phyloP scores from a whole-genome alignment of 2,329 filamentous ascomycete species.

The Sclerotinia glacialis region DNA sequence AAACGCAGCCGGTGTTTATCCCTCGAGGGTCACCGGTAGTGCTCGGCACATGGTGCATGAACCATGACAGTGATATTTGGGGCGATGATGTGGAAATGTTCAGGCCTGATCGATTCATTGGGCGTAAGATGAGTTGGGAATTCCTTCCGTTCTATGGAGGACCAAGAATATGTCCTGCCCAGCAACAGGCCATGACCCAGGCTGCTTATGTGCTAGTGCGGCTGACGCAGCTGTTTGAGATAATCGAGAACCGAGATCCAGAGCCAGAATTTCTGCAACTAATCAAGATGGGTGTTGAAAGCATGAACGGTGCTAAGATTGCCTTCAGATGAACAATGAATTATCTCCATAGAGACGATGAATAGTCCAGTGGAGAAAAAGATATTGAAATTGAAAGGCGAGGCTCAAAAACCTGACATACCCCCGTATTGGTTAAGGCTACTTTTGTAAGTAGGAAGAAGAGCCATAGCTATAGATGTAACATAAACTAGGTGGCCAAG shows the following conservation, averaged over 20 bases:
- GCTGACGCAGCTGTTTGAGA: conserved; percentile 16
- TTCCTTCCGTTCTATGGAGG: conserved; percentile 73
- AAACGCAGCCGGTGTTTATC: conserved; percentile 33
- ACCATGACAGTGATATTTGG: conserved; percentile 56
- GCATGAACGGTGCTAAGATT: conserved; percentile 7
- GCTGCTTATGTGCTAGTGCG: conserved; percentile 20
- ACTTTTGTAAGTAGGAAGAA: background rate
- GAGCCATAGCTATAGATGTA: background rate
- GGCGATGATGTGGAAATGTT: conserved; percentile 68
- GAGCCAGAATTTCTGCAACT: conserved; percentile 17
- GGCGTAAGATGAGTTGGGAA: conserved; percentile 63
- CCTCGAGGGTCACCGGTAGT: conserved; percentile 28
- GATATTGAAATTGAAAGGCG: background rate
- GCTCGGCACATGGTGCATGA: conserved; percentile 31
- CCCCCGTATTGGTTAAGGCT: background rate
- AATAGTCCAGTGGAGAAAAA: too few relatives aligned
- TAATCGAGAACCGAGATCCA: conserved; percentile 22
- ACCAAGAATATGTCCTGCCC: conserved; percentile 53
- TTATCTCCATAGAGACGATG: too few relatives aligned
- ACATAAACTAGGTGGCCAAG: too few relatives aligned
- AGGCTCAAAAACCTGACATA: background rate
- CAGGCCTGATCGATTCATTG: conserved; percentile 69
- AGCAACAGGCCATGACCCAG: conserved; percentile 23
- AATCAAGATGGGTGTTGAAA: conserved; percentile 10
- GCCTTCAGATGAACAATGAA: background rate